Conservation (phyloP, 1,284 basidiomycete species). For the Marasmius tenuissimus region DNA sequence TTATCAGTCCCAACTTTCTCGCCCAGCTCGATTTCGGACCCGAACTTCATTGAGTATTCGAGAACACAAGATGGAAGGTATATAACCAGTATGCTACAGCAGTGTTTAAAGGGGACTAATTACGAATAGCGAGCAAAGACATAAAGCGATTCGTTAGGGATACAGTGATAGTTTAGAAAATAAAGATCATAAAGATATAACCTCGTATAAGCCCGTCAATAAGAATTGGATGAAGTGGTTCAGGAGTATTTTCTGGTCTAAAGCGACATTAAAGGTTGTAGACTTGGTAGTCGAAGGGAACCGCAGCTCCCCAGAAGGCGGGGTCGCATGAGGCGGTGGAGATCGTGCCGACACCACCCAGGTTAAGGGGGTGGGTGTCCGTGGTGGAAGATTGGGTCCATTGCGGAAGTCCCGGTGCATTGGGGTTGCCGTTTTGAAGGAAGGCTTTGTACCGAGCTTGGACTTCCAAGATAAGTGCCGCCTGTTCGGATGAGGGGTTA, state of each 20-base stretch:
- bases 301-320: conserved; percentile 61
- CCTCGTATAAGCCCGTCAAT: background rate
- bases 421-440: conserved; percentile 59
- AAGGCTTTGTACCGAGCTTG: conserved; percentile 71
- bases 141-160: background rate
- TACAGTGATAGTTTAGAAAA: background rate
- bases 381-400: conserved; percentile 54
- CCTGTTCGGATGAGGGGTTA: conserved; percentile 55
- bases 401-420: conserved; percentile 40
- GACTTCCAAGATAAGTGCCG: conserved; percentile 59
- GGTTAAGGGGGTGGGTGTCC: conserved; percentile 50
- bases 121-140: no score
- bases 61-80: no score
- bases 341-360: conserved; percentile 55
- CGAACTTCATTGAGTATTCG: no score
- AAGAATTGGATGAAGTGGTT: background rate
- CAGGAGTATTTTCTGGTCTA: background rate
- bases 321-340: conserved; percentile 59
- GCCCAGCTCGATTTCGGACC: no score
- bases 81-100: no score
- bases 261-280: conserved; percentile 44
- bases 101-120: no score
- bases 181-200: background rate
- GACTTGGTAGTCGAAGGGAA: conserved; percentile 72
- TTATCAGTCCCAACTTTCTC: no score